Evolutionary conservation across 805 yeast genomes (phyloP), one percentile per base, ranked within the genome.

Genomic region (Barnettozyma siamensis): DNA sequence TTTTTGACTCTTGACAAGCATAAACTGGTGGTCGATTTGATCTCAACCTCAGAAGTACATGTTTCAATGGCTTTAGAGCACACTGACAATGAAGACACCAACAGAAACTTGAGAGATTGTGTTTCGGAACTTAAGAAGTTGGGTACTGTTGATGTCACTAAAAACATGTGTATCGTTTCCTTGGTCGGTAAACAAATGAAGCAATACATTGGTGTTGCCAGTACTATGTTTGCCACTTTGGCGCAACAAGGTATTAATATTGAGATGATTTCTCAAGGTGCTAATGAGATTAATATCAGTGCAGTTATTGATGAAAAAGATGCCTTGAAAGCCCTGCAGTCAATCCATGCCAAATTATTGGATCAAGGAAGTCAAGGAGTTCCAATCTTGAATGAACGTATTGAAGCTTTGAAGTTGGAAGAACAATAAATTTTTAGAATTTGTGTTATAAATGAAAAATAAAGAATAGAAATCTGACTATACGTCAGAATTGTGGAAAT

Each of bases 201-300:
- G 59, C 96, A 89, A 60, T 77, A 83, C 60, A 86, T 93, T 46
- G 99, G 99, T 58, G 89, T 88, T 59, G 99, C 99, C 0, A 96
- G 97, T 35, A 82, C 88, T 51, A 91, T 91, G 96, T 93, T 93
- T 69, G 80, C 88, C 53, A 87, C 94, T 2, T 70, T 93, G 51
- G 97, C 98, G 7, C 89, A 86, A 57, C 94, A 91, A 55, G 76
- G 77, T 35, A 83, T 93, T 59, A 93, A 93, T 65, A 88, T 93
- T 53, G 99, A 93, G 65, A 93, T 93, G 99, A 93, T 93, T 65
- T 78, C 88, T 43, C 99, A 93, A 72, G 99, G 99, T 55, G 96
- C 98, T 16, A 91, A 91, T 58, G 99, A 93, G 66, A 93, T 93
- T 58, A 93, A 93, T 62, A 93, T 93, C 40, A 85, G 95, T 27